Percentiles rank a stretch among this genome's conserved stretches.
These are phyloP conservation scores for Gautieria morchelliformis DNA, from an alignment of 768 basidiomycete species.

Conservation along the genomic window DNA sequence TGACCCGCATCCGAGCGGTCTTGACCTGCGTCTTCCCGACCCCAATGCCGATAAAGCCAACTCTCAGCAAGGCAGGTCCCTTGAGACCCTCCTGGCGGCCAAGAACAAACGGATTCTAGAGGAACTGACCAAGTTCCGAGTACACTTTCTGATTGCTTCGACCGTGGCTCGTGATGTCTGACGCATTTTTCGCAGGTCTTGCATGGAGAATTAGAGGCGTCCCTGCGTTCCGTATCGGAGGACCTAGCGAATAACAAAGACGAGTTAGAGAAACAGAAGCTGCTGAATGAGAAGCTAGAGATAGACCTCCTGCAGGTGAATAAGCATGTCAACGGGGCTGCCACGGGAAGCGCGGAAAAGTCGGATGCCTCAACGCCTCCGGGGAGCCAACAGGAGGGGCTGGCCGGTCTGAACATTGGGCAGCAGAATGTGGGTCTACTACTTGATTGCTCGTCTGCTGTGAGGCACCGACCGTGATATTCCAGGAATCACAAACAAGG, in stretches of 20 bases:
- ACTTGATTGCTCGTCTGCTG: not conserved
- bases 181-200: conserved; percentile 46
- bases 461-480: not conserved
- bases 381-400: conserved; percentile 33
- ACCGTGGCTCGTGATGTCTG: not conserved
- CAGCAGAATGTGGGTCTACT: conserved; percentile 27
- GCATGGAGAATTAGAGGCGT: conserved; percentile 70
- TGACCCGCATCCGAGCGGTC: conserved; percentile 33
- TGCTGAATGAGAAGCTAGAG: conserved; percentile 85
- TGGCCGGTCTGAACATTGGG: conserved; percentile 65
- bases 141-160: conserved; percentile 18
- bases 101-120: conserved; percentile 93
- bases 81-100: conserved; percentile 82
- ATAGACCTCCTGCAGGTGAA: conserved; percentile 82
- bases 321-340: conserved; percentile 33
- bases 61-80: conserved; percentile 63
- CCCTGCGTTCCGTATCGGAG: conserved; percentile 45
- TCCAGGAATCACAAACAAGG: conserved; percentile 22
- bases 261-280: conserved; percentile 70
- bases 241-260: conserved; percentile 47
- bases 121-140: conserved; percentile 85
- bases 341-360: conserved; percentile 12
- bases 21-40: conserved; percentile 68
- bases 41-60: conserved; percentile 85
- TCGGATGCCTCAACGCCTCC: conserved; percentile 21